Evolutionary conservation across 768 basidiomycete species (phyloP), one percentile per base, ranked within the genome.

Genomic region (Mrakia gelida): DNA sequence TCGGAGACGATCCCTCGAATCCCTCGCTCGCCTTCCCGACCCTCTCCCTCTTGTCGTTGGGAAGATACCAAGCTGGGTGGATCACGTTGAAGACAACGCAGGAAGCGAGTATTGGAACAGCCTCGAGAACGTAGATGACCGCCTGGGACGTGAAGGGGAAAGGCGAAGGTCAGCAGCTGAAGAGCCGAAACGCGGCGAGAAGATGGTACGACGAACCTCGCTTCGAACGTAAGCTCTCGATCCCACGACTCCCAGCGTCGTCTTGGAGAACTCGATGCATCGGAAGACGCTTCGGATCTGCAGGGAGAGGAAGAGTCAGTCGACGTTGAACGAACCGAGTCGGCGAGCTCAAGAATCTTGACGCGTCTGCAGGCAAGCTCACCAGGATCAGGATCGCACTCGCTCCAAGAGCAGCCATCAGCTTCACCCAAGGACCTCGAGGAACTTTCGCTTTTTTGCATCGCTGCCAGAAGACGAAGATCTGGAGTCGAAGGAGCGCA

Each of bases 81-180:
- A 75, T 65, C 61, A 75, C 61, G 62, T 75, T 75, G 65, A 75
- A 75, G 16, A 75, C 41, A 8, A 75, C 43, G 28, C 74, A 65
- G 4, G 61, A n/a, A 3, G 56, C 30, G 10, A 75, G 62, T 21
- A 75, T 75, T 13, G 74, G 74, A 1, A 56, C 62, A 1, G 74
- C 74, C n/a, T 75, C 74, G 49, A 75, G 65, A 0, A 75, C 52
- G 54, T 75, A 59, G 43, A 61, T 74, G 6, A 62, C 49, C 4
- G 73, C 56, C 34, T 43, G 52, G 8, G 18, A 11, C 0, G n/a
- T 52, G 1, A 10, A 28, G 7, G 15, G n/a, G 5, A 8, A 49
- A 72, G 26, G 41, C 6, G 41, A 52, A 71, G 21, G 41, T 30
- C 41, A 72, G 41, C 34, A 45, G 6, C 41, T 15, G n/a, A 34